phyloP scores from a whole-genome alignment of 2,329 filamentous ascomycete species.

The Cladophialophora bantiana region DNA sequence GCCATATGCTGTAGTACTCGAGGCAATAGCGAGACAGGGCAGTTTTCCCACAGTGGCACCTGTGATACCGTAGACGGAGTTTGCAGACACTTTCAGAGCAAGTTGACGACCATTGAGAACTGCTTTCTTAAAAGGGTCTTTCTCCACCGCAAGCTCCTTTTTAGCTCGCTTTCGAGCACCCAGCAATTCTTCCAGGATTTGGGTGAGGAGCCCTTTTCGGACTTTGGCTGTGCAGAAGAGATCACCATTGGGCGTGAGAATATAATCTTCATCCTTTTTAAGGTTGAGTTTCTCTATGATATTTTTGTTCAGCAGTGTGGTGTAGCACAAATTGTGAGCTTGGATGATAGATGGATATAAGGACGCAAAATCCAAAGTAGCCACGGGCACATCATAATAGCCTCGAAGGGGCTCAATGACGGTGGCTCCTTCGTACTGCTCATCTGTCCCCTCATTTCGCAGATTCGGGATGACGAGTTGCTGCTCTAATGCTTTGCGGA shows the following conservation, averaged over 20 bases:
- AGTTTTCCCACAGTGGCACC: slow-evolving; percentile 96
- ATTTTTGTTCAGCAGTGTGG: slow-evolving; percentile 82
- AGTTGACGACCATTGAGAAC: slow-evolving; percentile 96
- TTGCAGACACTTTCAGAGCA: slow-evolving; percentile 94
- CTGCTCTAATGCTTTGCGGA: slow-evolving; percentile 91
- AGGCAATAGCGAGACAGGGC: slow-evolving; percentile 92
- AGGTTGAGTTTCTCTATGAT: slow-evolving; percentile 77
- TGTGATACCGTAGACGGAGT: slow-evolving; percentile 96
- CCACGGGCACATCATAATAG: slow-evolving; percentile 94
- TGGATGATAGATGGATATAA: slow-evolving; percentile 99
- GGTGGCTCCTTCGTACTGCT: slow-evolving; percentile 96
- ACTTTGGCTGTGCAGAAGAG: slow-evolving; percentile 88
- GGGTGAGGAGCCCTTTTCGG: slow-evolving; percentile 87
- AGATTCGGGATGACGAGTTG: slow-evolving; percentile 93
- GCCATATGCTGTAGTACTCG: slow-evolving; percentile 95
- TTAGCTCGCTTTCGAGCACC: slow-evolving; percentile 94
- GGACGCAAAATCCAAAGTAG: slow-evolving; percentile 97
- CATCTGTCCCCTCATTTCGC: slow-evolving; percentile 72
- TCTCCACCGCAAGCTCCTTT: slow-evolving; percentile 84
- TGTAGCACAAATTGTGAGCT: slow-evolving; percentile 98
- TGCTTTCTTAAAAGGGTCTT: slow-evolving; percentile 95
- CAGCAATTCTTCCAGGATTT: slow-evolving; percentile 94
- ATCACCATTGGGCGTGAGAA: slow-evolving; percentile 92
- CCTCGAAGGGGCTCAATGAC: slow-evolving; percentile 94
- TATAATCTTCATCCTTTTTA: slow-evolving; percentile 92